Conservation (phyloP, 495 filamentous ascomycete genomes). For the Penicillium silybi region DNA sequence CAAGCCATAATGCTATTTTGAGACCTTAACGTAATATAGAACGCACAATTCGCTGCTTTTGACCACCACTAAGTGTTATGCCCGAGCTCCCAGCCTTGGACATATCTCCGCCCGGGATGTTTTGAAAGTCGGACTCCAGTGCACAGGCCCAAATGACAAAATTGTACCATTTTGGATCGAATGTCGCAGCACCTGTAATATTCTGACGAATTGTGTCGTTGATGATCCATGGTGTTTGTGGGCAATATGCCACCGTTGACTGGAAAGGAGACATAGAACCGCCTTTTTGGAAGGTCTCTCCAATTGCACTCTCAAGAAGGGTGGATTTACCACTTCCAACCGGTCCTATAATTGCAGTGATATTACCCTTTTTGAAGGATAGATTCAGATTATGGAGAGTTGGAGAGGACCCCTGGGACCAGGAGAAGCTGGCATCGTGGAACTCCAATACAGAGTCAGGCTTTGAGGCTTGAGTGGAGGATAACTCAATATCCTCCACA, state of each 20-base stretch:
- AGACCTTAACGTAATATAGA: neutral
- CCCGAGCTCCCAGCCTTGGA: conserved; percentile 81
- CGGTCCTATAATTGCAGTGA: conserved; percentile 35
- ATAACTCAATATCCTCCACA: neutral
- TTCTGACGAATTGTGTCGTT: conserved; percentile 41
- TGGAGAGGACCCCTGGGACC: neutral
- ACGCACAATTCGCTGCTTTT: conserved; percentile 54
- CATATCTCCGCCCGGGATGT: conserved; percentile 55
- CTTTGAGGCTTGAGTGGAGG: neutral
- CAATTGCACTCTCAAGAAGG: conserved; percentile 26
- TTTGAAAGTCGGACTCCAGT: conserved; percentile 7
- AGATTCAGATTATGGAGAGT: conserved; percentile 4
- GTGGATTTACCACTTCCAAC: conserved; percentile 40
- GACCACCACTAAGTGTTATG: conserved; percentile 78
- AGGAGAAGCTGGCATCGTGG: conserved; percentile 5
- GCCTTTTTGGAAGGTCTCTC: conserved; percentile 1
- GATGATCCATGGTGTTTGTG: conserved; percentile 39
- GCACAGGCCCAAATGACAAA: conserved; percentile 28
- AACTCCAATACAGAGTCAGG: neutral
- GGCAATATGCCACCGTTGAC: conserved; percentile 31
- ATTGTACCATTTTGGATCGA: conserved; percentile 31
- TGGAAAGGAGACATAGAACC: neutral
- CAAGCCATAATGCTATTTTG: neutral
- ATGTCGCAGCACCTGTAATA: conserved; percentile 17
- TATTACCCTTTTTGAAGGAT: neutral